Evolutionary conservation across 129 eudicot species (phyloP).

Genomic region (Flaveria ramosissima): DNA sequence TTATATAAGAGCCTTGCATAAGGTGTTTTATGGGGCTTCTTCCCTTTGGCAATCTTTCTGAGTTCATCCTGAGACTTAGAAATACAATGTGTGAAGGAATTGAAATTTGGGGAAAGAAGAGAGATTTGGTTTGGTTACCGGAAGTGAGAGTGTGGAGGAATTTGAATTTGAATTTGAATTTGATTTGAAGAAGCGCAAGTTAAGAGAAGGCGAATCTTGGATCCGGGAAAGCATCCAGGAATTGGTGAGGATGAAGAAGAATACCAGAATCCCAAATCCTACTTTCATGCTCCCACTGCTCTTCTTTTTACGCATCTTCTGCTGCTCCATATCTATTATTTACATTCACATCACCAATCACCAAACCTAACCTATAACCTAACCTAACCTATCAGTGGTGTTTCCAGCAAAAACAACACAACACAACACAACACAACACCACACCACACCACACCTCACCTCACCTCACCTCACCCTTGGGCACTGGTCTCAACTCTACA

Average conservation of each 20-base stretch:
- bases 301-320: no score
- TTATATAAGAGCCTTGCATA: constrained; percentile 81
- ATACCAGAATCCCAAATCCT: constrained; percentile 42
- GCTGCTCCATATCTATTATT: no score
- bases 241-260: constrained; percentile 59
- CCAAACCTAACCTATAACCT: no score
- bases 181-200: constrained; percentile 43
- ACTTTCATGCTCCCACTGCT: not conserved
- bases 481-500: no score
- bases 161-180: constrained; percentile 50
- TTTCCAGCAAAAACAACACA: no score
- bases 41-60: constrained; percentile 62
- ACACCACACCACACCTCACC: no score
- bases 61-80: constrained; percentile 67
- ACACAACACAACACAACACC: no score
- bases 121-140: constrained; percentile 32
- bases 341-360: no score
- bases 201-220: constrained; percentile 55
- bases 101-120: no score
- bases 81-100: constrained; percentile 2
- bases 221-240: constrained; percentile 85
- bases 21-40: constrained; percentile 75
- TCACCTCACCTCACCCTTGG: no score
- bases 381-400: no score
- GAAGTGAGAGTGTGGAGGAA: constrained; percentile 51